A percentile compares a stretch with the other conserved stretches of the same genome.
Evolutionary conservation across 1,139 yeast species (phyloP).

Genomic region (Pichia sorboxylosa): DNA sequence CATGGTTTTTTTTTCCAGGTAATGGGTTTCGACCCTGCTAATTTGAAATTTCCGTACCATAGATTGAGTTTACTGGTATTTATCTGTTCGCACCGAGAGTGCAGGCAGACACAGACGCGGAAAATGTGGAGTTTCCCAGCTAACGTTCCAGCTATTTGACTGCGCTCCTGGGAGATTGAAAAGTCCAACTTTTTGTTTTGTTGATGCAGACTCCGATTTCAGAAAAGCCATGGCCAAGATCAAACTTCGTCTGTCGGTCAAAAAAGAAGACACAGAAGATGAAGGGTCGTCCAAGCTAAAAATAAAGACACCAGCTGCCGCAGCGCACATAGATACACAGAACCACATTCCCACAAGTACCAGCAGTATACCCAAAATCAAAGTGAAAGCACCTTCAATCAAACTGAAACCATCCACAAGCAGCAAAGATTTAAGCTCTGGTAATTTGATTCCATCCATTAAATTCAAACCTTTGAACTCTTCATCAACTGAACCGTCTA

Average conservation of each 20-base stretch:
- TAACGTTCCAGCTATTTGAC: too few relatives aligned
- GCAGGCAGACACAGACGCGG: too few relatives aligned
- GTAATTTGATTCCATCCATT: conserved; percentile 12
- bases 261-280: conserved; percentile 8
- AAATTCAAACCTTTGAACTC: conserved; percentile 17
- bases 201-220: too few relatives aligned
- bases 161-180: too few relatives aligned
- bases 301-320: not conserved
- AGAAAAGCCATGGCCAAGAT: conserved; percentile 16
- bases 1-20: too few relatives aligned
- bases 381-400: conserved; percentile 19
- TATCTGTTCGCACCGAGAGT: too few relatives aligned
- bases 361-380: conserved; percentile 20
- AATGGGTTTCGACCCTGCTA: too few relatives aligned
- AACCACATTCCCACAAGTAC: too few relatives aligned
- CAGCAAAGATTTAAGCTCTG: conserved; percentile 15
- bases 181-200: too few relatives aligned
- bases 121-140: too few relatives aligned
- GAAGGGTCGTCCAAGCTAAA: conserved; percentile 2
- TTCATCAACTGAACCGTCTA: not conserved
- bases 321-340: not conserved
- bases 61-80: too few relatives aligned
- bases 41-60: too few relatives aligned
- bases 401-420: not conserved
- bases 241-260: conserved; percentile 12